Evolutionary conservation across 257 asterid species (phyloP), one percentile per base, ranked within the genome.

Genomic region (Plantago major): DNA sequence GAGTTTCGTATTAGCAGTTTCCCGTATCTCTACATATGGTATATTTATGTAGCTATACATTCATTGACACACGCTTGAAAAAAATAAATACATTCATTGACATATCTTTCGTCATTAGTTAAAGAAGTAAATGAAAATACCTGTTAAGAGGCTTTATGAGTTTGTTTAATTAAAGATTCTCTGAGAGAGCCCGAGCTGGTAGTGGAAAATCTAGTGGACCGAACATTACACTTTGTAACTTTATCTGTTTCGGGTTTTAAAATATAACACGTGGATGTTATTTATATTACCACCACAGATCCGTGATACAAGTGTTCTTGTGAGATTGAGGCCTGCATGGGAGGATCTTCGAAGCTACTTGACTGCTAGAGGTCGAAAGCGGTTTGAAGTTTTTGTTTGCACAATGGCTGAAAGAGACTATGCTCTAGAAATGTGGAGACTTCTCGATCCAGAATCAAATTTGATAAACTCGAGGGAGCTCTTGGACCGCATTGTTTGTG

Each of bases 361-460:
- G 76, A 92, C 90, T 75, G 98, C 98, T 43, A 84, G 75, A 90
- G 98, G 98, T 16, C 86, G 97, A 47, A 92, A 92, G 76, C 90
- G 97, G 16, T 92, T 92, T 70, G 98, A 92, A 71, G 97, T 92
- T 75, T 92, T 82, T 81, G 98, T 92, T 71, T 92, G 98, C 83
- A 92, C 98, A 33, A 92, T 92, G 98, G 98, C 98, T 42, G 98
- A 92, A 76, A 82, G 95, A 75, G 97, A 92, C 75, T 92, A 92
- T 73, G 98, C 98, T 51, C 63, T 92, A 73, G 98, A 92, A 78
- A 92, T 92, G 98, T 92, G 98, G 98, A 87, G 98, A 75, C 97
- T 92, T 72, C 97, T 92, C 66, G 98, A 92, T 71, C 97, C 98
- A 16, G 97, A 85, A 46, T 92, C 95, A 54, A 89, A 82, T 74